Evolutionary conservation across 305 asterid species (phyloP).

Genomic region (Solanum hybrid): DNA sequence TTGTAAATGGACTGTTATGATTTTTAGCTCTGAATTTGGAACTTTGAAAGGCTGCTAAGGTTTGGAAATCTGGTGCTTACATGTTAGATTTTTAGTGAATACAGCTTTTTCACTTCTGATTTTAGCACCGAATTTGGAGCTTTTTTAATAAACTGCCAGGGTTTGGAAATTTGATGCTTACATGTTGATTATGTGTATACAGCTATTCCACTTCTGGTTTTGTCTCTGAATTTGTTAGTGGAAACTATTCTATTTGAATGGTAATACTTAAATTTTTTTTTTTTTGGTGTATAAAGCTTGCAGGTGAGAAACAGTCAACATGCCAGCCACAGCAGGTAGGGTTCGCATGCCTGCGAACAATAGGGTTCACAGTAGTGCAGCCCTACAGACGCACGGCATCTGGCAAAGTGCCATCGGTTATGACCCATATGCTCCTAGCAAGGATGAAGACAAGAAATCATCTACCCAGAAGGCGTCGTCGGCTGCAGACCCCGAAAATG

Average conservation of each 20-base stretch:
- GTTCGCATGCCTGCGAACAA: conserved; percentile 99
- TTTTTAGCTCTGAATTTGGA: neutral
- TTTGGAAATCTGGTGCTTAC: neutral
- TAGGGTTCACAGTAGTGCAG: conserved; percentile 97
- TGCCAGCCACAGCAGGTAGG: conserved; percentile 99
- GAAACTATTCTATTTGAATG: neutral
- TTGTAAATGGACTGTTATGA: neutral
- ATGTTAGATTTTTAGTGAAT: neutral
- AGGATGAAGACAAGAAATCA: conserved; percentile 47
- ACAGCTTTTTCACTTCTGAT: neutral
- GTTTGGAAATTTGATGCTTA: neutral
- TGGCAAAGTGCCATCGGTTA: conserved; percentile 98
- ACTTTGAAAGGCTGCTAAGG: neutral
- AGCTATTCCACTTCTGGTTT: neutral
- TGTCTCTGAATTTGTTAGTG: neutral
- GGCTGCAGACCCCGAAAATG: conserved; percentile 67
- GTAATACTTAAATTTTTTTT: neutral
- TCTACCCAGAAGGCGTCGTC: conserved; percentile 22
- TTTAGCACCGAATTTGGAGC: neutral
- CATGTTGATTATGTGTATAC: neutral
- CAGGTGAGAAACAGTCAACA: conserved; percentile 21
- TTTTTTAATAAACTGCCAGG: neutral
- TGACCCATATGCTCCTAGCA: conserved; percentile 55
- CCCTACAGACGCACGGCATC: conserved; percentile 92
- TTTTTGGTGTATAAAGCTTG: neutral